phyloP scores from a whole-genome alignment of 495 filamentous ascomycete genomes.

The Gamarada debralockiae region DNA sequence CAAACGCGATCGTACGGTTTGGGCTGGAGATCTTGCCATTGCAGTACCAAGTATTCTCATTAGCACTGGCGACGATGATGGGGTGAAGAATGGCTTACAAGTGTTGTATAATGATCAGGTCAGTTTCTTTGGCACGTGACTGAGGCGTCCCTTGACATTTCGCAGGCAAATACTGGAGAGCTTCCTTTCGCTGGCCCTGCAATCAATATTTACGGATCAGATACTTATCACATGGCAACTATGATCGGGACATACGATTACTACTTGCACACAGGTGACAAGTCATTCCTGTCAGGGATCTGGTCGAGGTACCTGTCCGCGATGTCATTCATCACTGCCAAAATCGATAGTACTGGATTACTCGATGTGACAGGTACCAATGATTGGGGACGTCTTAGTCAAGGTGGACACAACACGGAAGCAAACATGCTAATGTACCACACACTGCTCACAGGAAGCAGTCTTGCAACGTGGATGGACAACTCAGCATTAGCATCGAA shows the following conservation, averaged over 20 bases:
- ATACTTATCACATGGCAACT: constrained; percentile 62
- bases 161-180: constrained; percentile 12
- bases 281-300: constrained; percentile 41
- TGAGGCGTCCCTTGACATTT: not conserved
- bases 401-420: constrained; percentile 48
- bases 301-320: constrained; percentile 49
- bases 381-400: constrained; percentile 56
- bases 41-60: constrained; percentile 54
- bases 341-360: constrained; percentile 48
- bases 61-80: constrained; percentile 56
- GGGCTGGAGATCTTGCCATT: constrained; percentile 58
- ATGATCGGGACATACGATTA: constrained; percentile 64
- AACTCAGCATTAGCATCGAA: constrained; percentile 29
- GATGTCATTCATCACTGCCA: constrained; percentile 50
- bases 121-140: not conserved
- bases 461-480: constrained; percentile 46
- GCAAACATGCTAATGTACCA: constrained; percentile 58
- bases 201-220: constrained; percentile 49
- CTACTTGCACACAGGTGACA: constrained; percentile 53
- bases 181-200: constrained; percentile 48
- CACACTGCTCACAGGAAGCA: constrained; percentile 43
- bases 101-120: constrained; percentile 49
- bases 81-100: constrained; percentile 56
- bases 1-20: constrained; percentile 55
- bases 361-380: constrained; percentile 50